Evolutionary conservation across 129 eudicot genomes (phyloP), one percentile per base, ranked within the genome.

Genomic region (Flaveria bidentis): DNA sequence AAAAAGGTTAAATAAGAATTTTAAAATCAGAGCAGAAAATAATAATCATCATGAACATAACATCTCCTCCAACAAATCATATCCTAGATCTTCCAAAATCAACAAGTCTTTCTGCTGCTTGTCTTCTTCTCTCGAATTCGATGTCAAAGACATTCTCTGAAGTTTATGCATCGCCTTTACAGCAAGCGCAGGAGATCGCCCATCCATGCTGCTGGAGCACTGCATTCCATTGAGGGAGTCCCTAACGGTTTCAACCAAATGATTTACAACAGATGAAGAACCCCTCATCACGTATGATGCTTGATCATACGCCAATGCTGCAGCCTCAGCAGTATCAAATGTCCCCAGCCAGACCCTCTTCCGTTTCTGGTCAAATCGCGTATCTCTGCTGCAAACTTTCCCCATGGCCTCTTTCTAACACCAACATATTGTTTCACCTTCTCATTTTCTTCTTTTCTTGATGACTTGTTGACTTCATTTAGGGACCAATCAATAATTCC

Each of bases 261-360:
- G 83, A 67, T 86, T 83, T 13, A 86, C 85, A 2, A 67, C 71
- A 33, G 85, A 81, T 20, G 67, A 42, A 26, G 87, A 30, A 7
- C 90, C 90, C 17, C 83, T 71, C 85, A 78, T 80, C 22, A 80
- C 58, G 36, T 72, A 84, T 1, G 82, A 83, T 23, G 90, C 90
- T 67, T 86, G 90, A 76, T 86, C 90, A 58, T 86, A 86, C 23
- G 85, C 87, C 74, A 86, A 80, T 3, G 87, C 90, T 2, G 90
- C 90, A 20, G 72, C 90, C n/a, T 86, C 90, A 25, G 82, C 87
- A 3, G 81, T 86, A 28, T 77, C 73, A 69, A 86, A 86, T 52
- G 90, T 86, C 9, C 90, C 90, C 1, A 86, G 82, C 87, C 87
- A 83, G 13, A 86, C 87, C 84, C 90, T 80, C 71, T 30, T 55